Percentiles rank a stretch among this genome's conserved stretches.
These are phyloP conservation scores for Fallopia convolvulus DNA, from an alignment of 148 eudicot species.

Conservation along the genomic window DNA sequence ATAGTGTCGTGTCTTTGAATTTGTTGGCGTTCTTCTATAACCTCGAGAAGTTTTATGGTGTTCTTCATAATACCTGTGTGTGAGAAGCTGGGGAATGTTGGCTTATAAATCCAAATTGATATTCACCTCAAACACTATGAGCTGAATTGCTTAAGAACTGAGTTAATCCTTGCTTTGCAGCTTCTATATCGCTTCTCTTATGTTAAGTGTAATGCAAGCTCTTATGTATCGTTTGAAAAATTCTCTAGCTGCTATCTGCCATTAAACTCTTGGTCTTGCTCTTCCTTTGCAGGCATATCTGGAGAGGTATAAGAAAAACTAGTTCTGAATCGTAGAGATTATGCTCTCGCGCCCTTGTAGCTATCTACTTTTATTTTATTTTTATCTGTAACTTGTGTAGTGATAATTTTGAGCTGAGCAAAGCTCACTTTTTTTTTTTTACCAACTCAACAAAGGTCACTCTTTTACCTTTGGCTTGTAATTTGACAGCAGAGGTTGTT, in stretches of 20 bases:
- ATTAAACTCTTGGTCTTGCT: background rate
- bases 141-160: background rate
- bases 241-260: background rate
- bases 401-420: background rate
- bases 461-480: background rate
- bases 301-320: slow-evolving; percentile 43
- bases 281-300: slow-evolving; percentile 58
- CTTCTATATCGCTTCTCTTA: background rate
- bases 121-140: background rate
- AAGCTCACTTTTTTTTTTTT: too few relatives aligned
- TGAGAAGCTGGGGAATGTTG: background rate
- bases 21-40: background rate
- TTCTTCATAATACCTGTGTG: background rate
- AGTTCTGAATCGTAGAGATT: background rate
- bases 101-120: background rate
- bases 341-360: background rate
- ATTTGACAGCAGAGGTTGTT: background rate
- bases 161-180: background rate
- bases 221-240: background rate
- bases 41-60: background rate
- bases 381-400: background rate
- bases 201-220: background rate
- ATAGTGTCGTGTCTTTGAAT: background rate
- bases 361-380: background rate
- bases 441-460: background rate